Evolutionary conservation across 805 yeast species (phyloP), one percentile per base, ranked within the genome.

Genomic region (Debaryomyces prosopidis): DNA sequence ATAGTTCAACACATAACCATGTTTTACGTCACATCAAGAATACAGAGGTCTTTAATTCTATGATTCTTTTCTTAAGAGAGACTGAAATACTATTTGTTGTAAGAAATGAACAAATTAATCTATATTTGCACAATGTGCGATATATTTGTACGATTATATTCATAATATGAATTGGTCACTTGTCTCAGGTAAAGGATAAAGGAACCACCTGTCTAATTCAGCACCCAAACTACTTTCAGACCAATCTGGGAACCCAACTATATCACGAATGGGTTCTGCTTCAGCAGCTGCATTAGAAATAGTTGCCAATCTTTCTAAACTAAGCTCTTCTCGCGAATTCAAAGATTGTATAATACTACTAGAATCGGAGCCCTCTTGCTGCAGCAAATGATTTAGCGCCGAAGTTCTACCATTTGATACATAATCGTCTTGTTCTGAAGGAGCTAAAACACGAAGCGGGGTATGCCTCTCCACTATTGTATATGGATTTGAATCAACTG

Each of bases 171-270:
- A 37, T 32, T 31, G 27, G 12, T 42, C 47, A 19, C 43, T 46
- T 9, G 35, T 20, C 19, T 49, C 52, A 3, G 48, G 44, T 30
- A 49, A 39, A 27, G 52, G 52, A 20, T 44, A 44, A 15, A 49
- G 44, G 27, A 49, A 49, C 52, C 52, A 49, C 10, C 52, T 15
- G 17, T 49, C 52, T 15, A 49, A 36, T 23, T 49, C 52, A 12
- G 52, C 52, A 7, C 49, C 52, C 20, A 49, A 37, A 28, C 31
- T 39, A 12, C 30, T 34, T 26, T 44, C 49, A 9, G 49, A 36
- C 44, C 44, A 48, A 10, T 26, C 46, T 9, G 47, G 20, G 35
- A 37, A 42, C 5, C 19, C 35, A 8, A 34, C 38, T n/a, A 39
- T 44, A 11, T 39, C 46, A 16, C 39, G 35, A n/a, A 36, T 36